Base-by-base conservation (phyloP, 2,329 filamentous ascomycete species). In the Xylariales sp. region DNA sequence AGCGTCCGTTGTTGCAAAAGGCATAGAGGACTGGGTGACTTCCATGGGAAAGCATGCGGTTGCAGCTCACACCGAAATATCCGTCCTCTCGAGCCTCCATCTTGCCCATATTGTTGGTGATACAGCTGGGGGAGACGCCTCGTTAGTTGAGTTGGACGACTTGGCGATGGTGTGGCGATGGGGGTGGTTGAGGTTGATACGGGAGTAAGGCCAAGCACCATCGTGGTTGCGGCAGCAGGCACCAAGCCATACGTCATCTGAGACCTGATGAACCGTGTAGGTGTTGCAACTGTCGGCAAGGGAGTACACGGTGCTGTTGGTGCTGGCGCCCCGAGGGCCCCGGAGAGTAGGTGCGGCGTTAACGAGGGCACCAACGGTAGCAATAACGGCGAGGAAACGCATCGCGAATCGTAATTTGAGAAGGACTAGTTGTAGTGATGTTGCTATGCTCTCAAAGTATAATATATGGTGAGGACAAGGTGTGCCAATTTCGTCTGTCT, bases 91-190 rank as follows among this genome's bases (percentile, higher is more conserved):
- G 57, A 41, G 52, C 62, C 14, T 16, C 61, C 56, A 70, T 57
- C n/a, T 23, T 12, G 46, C 68, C 65, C 36, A 43, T 28, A 58
- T 63, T 32, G 62, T 70, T 70, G 53, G 62, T 57, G 57, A 70
- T 68, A 43, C 65, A 70, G 45, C 65, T 68, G 14, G 36, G 28
- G 39, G 18, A 16, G 6, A 45, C 12, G 30, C 10, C 4, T 46
- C 3, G 46, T 52, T 52, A n/a, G 41, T 32, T 12, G 28, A 23
- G 5, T 41, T 41, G 9, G 39, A 14, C 10, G 5, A 41, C 5
- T 41, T 41, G 39, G 8, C 7, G 6, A 46, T n/a, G 12, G 6
- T 50, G 16, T 8, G n/a, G 18, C 3, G 34, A 5, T 28, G 34
- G 14, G 6, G 18, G 18, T 14, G 58, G 53, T 68, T 62, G 43